phyloP scores from a whole-genome alignment of 805 yeast genomes.

The Sugiyamaella marilandica region DNA sequence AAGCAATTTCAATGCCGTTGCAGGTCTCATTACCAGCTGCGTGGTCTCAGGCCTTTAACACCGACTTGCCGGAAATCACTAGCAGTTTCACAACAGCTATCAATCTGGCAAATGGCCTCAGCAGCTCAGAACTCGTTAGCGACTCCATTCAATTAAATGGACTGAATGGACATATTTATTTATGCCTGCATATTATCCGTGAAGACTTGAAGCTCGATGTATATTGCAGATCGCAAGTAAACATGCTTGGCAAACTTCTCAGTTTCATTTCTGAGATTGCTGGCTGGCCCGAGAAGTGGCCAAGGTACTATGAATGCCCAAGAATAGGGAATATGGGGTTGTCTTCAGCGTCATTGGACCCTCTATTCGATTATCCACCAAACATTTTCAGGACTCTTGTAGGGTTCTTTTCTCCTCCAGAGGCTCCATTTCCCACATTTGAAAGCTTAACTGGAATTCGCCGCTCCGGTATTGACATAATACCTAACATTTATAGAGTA shows the following conservation, averaged over 20 bases:
- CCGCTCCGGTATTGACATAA: slow-evolving; percentile 5
- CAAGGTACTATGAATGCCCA: slow-evolving; percentile 42
- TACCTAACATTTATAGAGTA: slow-evolving; percentile 11
- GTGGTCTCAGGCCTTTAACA: not conserved
- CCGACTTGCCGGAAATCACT: not conserved
- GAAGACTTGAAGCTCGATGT: slow-evolving; percentile 69
- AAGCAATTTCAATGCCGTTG: not conserved
- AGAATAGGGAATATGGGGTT: not conserved
- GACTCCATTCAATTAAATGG: not conserved
- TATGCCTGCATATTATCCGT: slow-evolving; percentile 68
- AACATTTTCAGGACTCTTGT: slow-evolving; percentile 52
- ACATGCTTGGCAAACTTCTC: slow-evolving; percentile 49
- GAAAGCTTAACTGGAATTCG: slow-evolving; percentile 12
- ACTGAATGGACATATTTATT: slow-evolving; percentile 45
- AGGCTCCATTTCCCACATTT: slow-evolving; percentile 25
- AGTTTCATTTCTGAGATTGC: slow-evolving; percentile 59
- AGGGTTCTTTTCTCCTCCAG: slow-evolving; percentile 40
- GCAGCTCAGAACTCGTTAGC: not conserved
- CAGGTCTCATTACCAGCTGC: not conserved
- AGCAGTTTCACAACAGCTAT: not conserved
- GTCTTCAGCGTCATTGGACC: slow-evolving; percentile 21
- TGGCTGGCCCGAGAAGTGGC: slow-evolving; percentile 67
- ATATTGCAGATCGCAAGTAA: slow-evolving; percentile 35
- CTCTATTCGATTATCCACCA: slow-evolving; percentile 55
- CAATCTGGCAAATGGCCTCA: not conserved